Evolutionary conservation across 192 early-diverging fungal species (phyloP).

Genomic region (Backusella westeae): DNA sequence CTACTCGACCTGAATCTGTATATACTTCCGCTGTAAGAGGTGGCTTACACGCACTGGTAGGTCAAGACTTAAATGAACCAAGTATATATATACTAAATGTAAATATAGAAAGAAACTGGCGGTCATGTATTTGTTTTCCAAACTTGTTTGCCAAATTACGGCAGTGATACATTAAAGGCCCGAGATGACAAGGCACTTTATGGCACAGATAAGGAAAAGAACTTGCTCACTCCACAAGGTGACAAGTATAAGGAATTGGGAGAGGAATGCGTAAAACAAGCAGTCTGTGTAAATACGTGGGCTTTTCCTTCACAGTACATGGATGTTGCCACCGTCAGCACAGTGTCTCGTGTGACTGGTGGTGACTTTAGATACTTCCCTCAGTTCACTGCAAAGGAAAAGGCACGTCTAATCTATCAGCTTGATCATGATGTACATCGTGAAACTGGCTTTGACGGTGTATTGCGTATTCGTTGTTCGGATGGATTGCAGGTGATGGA

Average conservation of each 20-base stretch:
- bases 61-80: neutral
- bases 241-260: constrained; percentile 85
- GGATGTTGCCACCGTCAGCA: constrained; percentile 85
- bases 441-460: constrained; percentile 83
- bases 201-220: constrained; percentile 91
- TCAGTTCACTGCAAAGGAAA: constrained; percentile 81
- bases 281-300: constrained; percentile 86
- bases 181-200: constrained; percentile 90
- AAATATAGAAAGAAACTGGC: constrained; percentile 62
- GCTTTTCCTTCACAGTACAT: constrained; percentile 87
- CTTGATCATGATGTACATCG: constrained; percentile 68
- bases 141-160: constrained; percentile 80
- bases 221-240: constrained; percentile 82
- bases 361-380: constrained; percentile 84
- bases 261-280: constrained; percentile 77
- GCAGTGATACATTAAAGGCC: constrained; percentile 82
- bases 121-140: constrained; percentile 92
- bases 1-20: constrained; percentile 74
- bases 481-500: constrained; percentile 85
- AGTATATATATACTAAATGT: neutral
- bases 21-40: constrained; percentile 85
- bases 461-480: constrained; percentile 89
- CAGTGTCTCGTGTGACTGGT: constrained; percentile 79
- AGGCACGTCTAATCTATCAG: constrained; percentile 70
- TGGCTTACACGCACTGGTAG: constrained; percentile 69